A percentile compares a stretch with the other conserved stretches of the same genome.
These are phyloP conservation scores for Suillus cothurnatus DNA, from an alignment of 768 basidiomycete species.

Conservation along the genomic window DNA sequence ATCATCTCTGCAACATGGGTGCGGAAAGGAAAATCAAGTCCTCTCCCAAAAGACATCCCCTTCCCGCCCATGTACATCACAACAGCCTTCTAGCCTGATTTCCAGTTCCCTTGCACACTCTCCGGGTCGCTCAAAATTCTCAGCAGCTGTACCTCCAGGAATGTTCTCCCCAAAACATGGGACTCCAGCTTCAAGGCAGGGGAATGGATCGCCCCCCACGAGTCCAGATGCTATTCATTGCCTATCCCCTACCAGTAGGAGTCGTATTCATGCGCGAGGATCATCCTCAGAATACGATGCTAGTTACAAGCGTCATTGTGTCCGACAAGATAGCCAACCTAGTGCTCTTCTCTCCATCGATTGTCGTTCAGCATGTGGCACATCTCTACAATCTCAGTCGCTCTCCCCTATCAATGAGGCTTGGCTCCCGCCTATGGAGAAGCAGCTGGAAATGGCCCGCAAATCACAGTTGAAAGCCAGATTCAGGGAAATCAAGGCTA, in stretches of 20 bases:
- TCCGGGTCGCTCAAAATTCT: background rate
- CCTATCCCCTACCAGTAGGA: background rate
- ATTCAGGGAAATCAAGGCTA: background rate
- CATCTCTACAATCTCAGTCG: background rate
- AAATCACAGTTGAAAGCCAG: background rate
- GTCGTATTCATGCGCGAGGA: background rate
- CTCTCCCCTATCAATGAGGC: background rate
- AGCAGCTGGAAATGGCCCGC: background rate
- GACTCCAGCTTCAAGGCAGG: background rate
- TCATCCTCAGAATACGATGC: background rate
- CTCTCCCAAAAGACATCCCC: too few species aligned
- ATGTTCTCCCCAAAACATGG: background rate
- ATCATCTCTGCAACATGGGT: background rate
- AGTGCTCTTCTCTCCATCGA: background rate
- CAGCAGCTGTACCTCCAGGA: background rate
- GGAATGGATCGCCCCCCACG: background rate
- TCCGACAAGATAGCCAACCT: constrained; percentile 2
- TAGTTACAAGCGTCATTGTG: background rate
- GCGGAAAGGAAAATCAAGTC: background rate
- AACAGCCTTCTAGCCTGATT: background rate
- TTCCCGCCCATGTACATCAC: background rate
- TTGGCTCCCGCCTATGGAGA: constrained; percentile 2
- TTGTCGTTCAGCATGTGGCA: background rate
- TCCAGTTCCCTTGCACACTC: background rate
- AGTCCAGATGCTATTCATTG: background rate